phyloP scores from a whole-genome alignment of 2,329 filamentous ascomycete species.

The Dryadomyces quercus-mongolicae region DNA sequence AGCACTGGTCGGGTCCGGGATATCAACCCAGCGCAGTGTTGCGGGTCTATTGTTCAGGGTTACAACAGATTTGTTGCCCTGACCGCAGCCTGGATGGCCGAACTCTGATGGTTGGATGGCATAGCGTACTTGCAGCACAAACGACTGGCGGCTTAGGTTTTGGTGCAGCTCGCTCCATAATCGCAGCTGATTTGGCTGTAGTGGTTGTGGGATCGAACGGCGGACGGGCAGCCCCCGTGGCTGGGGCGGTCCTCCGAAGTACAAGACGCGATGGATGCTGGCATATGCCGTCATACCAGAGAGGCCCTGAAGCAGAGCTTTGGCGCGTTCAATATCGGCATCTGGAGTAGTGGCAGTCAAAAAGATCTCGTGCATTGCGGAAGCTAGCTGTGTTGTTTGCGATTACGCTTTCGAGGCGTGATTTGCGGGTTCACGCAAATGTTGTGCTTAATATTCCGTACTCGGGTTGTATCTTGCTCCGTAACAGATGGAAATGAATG shows the following conservation, averaged over 20 bases:
- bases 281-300: not conserved
- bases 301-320: not conserved
- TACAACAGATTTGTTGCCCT: no score
- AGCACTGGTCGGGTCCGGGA: constrained; percentile 42
- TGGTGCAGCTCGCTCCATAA: constrained; percentile 43
- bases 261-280: not conserved
- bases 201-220: constrained; percentile 13
- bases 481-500: no score
- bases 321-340: not conserved
- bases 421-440: no score
- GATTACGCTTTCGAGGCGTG: no score
- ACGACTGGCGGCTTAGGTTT: constrained; percentile 43
- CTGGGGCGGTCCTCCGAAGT: not conserved
- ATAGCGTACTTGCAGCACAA: constrained; percentile 42
- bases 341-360: not conserved
- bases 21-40: constrained; percentile 44
- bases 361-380: not conserved
- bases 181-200: constrained; percentile 16
- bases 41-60: constrained; percentile 29
- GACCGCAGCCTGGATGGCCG: not conserved
- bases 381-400: not conserved
- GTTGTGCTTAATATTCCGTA: no score
- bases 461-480: no score
- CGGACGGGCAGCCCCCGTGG: not conserved
- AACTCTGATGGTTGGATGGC: constrained; percentile 36